A percentile compares a stretch with the other conserved stretches of the same genome.
Conservation (phyloP, 176 grass and related monocot species). For the Hordeum marinum region DNA sequence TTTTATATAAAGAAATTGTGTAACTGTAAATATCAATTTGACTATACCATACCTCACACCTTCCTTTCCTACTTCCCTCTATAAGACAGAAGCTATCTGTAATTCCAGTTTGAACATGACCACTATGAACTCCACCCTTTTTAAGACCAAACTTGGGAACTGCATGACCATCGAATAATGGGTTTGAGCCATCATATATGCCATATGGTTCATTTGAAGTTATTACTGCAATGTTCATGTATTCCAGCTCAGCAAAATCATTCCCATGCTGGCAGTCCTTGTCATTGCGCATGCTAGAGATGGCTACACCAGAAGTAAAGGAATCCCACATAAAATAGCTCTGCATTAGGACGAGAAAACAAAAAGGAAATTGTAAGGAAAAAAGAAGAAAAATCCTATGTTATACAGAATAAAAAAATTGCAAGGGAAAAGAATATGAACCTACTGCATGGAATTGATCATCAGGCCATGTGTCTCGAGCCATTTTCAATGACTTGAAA, state of each 20-base stretch:
- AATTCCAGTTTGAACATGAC: constrained; percentile 80
- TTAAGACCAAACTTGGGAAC: constrained; percentile 63
- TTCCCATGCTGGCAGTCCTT: constrained; percentile 46
- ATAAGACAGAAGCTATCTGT: constrained; percentile 59
- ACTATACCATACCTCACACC: constrained; percentile 59
- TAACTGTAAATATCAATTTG: not conserved
- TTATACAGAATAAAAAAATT: not conserved
- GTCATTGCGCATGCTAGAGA: constrained; percentile 64
- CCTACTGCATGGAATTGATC: constrained; percentile 64
- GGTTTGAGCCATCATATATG: constrained; percentile 67
- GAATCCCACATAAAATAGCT: constrained; percentile 97
- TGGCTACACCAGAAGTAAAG: constrained; percentile 59
- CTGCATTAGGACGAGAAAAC: constrained; percentile 30
- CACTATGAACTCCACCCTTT: constrained; percentile 63
- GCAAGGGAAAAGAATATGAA: not conserved
- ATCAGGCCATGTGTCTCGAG: constrained; percentile 71
- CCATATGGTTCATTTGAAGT: constrained; percentile 70
- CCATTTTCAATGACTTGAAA: constrained; percentile 73
- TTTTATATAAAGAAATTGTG: not conserved
- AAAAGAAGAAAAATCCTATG: not conserved
- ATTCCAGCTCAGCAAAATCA: constrained; percentile 74
- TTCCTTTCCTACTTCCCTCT: constrained; percentile 58
- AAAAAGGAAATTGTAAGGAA: constrained; percentile 13
- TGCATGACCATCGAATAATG: constrained; percentile 50
- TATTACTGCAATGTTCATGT: constrained; percentile 74